Conservation (phyloP, 768 basidiomycete genomes). For the Amanita inopinata region DNA sequence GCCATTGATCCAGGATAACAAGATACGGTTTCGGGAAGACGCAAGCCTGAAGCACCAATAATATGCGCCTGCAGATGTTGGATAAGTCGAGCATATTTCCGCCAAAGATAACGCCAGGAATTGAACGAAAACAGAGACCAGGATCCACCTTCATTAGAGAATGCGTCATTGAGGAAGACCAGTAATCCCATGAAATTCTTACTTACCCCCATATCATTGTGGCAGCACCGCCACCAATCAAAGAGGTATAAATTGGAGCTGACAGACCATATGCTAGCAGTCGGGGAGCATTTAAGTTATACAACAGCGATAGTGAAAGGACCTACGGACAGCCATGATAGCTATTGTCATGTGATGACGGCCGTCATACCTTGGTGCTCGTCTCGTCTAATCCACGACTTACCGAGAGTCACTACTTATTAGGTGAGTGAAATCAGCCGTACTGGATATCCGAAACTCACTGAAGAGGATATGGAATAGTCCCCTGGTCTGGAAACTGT, state of each 20-base stretch:
- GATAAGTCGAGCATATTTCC: conserved; percentile 52
- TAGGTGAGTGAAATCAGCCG: conserved; percentile 3
- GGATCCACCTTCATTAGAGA: conserved; percentile 31
- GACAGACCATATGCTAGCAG: conserved; percentile 44
- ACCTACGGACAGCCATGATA: conserved; percentile 55
- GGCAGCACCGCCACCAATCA: conserved; percentile 44
- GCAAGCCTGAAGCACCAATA: conserved; percentile 61
- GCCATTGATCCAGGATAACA: conserved; percentile 57
- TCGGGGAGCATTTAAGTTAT: not conserved
- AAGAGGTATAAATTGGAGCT: conserved; percentile 45
- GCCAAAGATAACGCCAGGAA: conserved; percentile 44
- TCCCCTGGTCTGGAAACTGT: conserved; percentile 32
- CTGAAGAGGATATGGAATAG: conserved; percentile 45
- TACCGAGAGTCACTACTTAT: conserved; percentile 39
- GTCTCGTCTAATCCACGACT: conserved; percentile 8
- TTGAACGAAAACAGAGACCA: conserved; percentile 39
- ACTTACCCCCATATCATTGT: conserved; percentile 50
- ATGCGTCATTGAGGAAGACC: not conserved
- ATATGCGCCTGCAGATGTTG: conserved; percentile 52
- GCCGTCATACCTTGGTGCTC: not conserved
- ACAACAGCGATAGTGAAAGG: not conserved
- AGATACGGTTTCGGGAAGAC: conserved; percentile 37
- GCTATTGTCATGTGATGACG: conserved; percentile 27
- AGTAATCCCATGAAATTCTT: not conserved
- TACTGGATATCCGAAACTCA: conserved; percentile 18